Base-by-base conservation (phyloP, 2,329 filamentous ascomycete genomes). In the Diaporthe humulicola region DNA sequence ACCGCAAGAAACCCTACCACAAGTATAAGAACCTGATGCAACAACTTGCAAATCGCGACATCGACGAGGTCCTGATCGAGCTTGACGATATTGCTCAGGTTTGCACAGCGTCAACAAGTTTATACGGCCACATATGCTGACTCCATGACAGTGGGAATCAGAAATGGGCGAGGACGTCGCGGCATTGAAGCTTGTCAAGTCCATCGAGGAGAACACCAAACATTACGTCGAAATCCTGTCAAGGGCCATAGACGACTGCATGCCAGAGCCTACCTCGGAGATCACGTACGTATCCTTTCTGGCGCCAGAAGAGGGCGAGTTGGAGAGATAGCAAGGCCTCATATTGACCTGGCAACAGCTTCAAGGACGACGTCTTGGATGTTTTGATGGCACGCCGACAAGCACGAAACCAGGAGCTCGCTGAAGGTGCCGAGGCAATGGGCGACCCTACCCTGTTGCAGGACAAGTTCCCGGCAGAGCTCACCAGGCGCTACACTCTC, bases 351-450 rank as follows among this genome's bases (percentile, higher is more conserved):
- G 12, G 19, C 25, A n/a, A 48, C 78, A 95, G 93, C 78, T 98
- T 98, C 89, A 98, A 98, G 84, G 96, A 98, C 81, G 97, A 99
- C 84, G 96, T 98, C 14, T 89, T 99, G 57, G 97, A 99, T 84
- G 95, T 99, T 40, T 93, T 99, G 81, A 97, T 98, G 93, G 94
- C 95, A 54, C 95, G 98, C 82, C 93, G 97, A 79, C 92, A 94
- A 79, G 93, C 93, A 80, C 92, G 95, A 79, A 98, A 99, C 83
- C 93, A 95, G 78, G 92, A 93, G 57, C 88, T 97, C 76, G 86
- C 89, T 28, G 89, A 92, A 78, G 89, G 90, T n/a, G 90, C 92
- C 33, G 93, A 94, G 78, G 88, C 90, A 72, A 88, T 89, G 78
- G 86, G 90, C 80, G 91, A 96, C 82, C 88, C 92, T 9, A 89